Base-by-base conservation (phyloP, 225 moss, liverwort and hornwort species). In the Ulota crispa region DNA sequence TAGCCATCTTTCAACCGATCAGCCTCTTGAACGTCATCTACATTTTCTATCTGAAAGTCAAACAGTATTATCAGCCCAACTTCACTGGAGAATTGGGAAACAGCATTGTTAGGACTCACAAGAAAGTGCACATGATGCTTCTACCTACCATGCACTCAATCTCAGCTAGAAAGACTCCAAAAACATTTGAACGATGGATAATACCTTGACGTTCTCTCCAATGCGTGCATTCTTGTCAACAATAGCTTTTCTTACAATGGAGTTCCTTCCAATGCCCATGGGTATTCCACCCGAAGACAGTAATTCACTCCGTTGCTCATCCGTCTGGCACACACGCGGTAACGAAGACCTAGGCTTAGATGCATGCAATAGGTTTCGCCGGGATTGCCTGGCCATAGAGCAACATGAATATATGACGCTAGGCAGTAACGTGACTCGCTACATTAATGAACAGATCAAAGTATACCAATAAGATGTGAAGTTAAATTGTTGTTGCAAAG, bases 141-240 rank as follows among this genome's bases (percentile, higher is more conserved):
- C 54, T 3, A 73, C 1, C 16, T 39, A 55, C 23, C 34, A 41
- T 1, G 59, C 3, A 47, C 18, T 50, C 26, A 39, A 68, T 50
- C 13, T 45, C 15, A 65, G n/a, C 26, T 60, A 42, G 1, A 0
- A 61, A 5, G 21, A 68, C 31, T 65, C 30, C 1, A 36, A 63
- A 28, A 13, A 45, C 14, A 15, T 27, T 52, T 21, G 74, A 74
- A 36, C 14, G 20, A 52, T 18, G 5, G 4, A 28, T 39, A 52
- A 8, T 77, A 91, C 88, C 91, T 88, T 88, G 7, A 96, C 93
- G 30, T 96, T 92, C 66, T 93, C 89, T 32, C 94, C 94, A 73
- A 96, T 92, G 4, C 90, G 86, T 53, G 91, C 93, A 84, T 96
- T 96, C 64, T 96, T 94, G 80, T 96, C 96, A 64, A 96, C 52